These are phyloP conservation scores for Nigrograna mackinnonii DNA, from an alignment of 2,329 filamentous ascomycete species.

Conservation along the genomic window DNA sequence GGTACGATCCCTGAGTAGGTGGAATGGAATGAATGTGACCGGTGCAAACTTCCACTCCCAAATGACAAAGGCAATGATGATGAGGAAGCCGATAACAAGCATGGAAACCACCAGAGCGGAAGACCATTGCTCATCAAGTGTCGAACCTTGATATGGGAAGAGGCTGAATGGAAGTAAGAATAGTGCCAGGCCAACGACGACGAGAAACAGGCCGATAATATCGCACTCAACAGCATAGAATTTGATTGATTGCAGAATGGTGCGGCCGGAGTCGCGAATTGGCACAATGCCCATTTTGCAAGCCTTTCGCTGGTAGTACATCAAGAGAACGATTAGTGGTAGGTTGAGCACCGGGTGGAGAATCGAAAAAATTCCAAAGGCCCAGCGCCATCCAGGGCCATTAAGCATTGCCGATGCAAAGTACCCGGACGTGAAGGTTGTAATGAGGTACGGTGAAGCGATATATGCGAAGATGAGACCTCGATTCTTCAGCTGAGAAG, in stretches of 20 bases:
- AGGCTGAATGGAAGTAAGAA: conserved; percentile 72
- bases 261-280: conserved; percentile 48
- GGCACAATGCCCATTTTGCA: conserved; percentile 55
- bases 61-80: conserved; percentile 39
- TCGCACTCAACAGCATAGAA: conserved; percentile 68
- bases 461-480: conserved; percentile 60
- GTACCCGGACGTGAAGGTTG: conserved; percentile 31
- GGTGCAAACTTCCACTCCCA: conserved; percentile 45
- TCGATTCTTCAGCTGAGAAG: conserved; percentile 64
- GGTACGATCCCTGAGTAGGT: conserved; percentile 52
- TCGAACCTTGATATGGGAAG: conserved; percentile 40
- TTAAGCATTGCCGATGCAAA: conserved; percentile 47
- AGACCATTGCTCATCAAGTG: conserved; percentile 33
- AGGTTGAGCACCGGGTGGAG: conserved; percentile 61
- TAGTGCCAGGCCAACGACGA: conserved; percentile 62
- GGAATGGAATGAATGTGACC: conserved; percentile 46
- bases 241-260: conserved; percentile 48
- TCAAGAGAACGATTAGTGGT: conserved; percentile 61
- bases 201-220: conserved; percentile 61
- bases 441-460: conserved; percentile 17
- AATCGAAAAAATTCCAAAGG: conserved; percentile 66
- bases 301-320: conserved; percentile 64
- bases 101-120: conserved; percentile 41
- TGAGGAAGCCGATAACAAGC: conserved; percentile 37
- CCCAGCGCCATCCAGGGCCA: conserved; percentile 64